Evolutionary conservation across 768 basidiomycete species (phyloP), one percentile per base, ranked within the genome.

Genomic region (Suillus cothurnatus): DNA sequence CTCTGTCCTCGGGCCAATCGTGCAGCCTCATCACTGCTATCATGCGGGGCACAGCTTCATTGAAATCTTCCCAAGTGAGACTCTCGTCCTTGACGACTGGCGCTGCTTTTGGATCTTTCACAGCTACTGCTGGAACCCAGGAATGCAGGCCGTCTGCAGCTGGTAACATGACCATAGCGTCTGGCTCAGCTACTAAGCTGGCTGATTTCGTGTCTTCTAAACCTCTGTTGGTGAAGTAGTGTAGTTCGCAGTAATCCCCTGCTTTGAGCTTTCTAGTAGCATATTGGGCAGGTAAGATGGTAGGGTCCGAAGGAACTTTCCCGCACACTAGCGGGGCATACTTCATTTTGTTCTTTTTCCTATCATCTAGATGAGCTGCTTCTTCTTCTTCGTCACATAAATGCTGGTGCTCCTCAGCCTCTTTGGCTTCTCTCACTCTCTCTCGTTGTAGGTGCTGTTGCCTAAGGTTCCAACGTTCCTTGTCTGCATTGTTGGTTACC

Each of bases 141-240:
- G 47, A 17, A 3, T 62, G 61, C 7, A 32, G 4, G 2, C 68
- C 68, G 21, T 65, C 62, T 3, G 26, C 1, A 3, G 47, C 34
- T 1, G 28, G 59, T 0, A 62, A 3, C 38, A 66, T 45, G 0
- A 50, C 36, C 19, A 70, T 32, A 21, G 68, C 60, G 0, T 62
- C 60, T 7, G 68, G 58, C 31, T 66, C 63, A 5, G 59, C 53
- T 11, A 56, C 32, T 6, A 32, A n/a, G n/a, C 31, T 47, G 11
- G 64, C 23, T 3, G 17, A 8, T n/a, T 23, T 6, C 5, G 69
- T 62, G 21, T 68, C 49, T 6, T 65, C 49, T 4, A 67, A 4
- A 19, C 68, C 67, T 14, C 26, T 31, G 50, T 67, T 69, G 6
- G 67, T 68, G 55, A 63, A 70, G 28, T 68, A n/a, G n/a, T n/a